Base-by-base conservation (phyloP, 352 stramenopile species). In the Pythium utonaiense region DNA sequence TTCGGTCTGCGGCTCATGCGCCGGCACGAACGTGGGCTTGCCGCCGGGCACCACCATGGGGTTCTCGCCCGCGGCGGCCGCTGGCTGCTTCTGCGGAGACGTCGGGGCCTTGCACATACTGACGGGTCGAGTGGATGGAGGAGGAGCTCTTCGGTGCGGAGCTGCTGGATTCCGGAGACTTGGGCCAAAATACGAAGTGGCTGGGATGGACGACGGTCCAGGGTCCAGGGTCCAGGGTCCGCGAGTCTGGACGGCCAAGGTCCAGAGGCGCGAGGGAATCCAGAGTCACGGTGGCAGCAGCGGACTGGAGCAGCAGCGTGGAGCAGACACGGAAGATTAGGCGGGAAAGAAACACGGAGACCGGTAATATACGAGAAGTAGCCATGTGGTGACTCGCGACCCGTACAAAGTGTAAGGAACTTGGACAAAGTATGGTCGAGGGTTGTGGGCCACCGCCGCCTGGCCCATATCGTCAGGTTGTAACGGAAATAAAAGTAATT, bases 11-110 rank as follows among this genome's bases (percentile, higher is more conserved):
- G 66, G 57, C 70, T 80, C 74, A 45, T 71, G 63, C 38, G 78
- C 72, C 53, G 64, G 65, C 36, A 83, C 56, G 62, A 83, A 85
- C 64, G 79, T 72, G 45, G 73, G 64, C 55, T 77, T 75, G 38
- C 65, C 30, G 27, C 60, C 72, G 19, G 56, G 57, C 22, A 64
- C 55, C 25, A 62, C 56, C 52, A 69, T 62, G n/a, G 65, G 52
- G 54, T 78, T 73, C 61, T 77, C 72, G 24, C 60, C 66, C 30
- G 73, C 71, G 42, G 69, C 54, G 48, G 67, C 64, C 41, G 53
- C 50, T 19, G 42, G 74, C n/a, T n/a, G n/a, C 64, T 78, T 86
- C 64, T n/a, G 67, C 59, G 59, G 78, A 16, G 48, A 41, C 48
- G 59, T 83, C 53, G 57, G 40, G 24, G 57, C 66, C 55, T 73